Conservation (phyloP, 1,284 basidiomycete genomes). For the Cronartium ribicola region DNA sequence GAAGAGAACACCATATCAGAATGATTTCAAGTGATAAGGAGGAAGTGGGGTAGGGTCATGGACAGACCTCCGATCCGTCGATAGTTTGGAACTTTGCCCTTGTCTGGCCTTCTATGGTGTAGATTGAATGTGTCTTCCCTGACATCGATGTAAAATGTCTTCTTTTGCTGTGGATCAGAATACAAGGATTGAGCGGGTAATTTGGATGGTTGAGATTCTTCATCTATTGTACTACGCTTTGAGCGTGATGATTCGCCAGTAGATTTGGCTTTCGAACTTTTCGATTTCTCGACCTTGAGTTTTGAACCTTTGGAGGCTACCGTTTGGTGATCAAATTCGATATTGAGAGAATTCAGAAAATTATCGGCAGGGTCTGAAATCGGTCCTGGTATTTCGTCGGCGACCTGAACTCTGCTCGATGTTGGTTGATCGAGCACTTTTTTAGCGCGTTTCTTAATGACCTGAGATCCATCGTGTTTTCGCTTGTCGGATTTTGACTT, state of each 20-base stretch:
- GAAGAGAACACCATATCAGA: not conserved
- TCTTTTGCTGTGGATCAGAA: not conserved
- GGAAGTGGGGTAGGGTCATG: not conserved
- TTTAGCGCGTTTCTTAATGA: not conserved
- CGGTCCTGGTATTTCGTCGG: not conserved
- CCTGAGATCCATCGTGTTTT: not conserved
- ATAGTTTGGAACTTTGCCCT: conserved; percentile 26
- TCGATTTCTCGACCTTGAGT: not conserved
- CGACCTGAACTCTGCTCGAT: not conserved
- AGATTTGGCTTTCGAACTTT: not conserved
- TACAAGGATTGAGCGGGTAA: not conserved
- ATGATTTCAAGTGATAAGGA: not conserved
- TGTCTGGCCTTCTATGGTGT: conserved; percentile 23
- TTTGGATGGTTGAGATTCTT: not conserved
- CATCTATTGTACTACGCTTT: not conserved
- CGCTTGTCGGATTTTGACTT: not conserved
- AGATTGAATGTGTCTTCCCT: conserved; percentile 37
- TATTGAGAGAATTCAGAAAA: not conserved
- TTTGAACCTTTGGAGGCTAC: not conserved
- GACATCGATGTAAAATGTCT: conserved; percentile 20
- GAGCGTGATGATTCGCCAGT: not conserved
- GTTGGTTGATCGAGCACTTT: too few species aligned
- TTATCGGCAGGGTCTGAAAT: not conserved
- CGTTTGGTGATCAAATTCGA: not conserved
- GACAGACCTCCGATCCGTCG: conserved; percentile 13